phyloP scores from a whole-genome alignment of 2,329 filamentous ascomycete species.

The Cordyceps fumosorosea region DNA sequence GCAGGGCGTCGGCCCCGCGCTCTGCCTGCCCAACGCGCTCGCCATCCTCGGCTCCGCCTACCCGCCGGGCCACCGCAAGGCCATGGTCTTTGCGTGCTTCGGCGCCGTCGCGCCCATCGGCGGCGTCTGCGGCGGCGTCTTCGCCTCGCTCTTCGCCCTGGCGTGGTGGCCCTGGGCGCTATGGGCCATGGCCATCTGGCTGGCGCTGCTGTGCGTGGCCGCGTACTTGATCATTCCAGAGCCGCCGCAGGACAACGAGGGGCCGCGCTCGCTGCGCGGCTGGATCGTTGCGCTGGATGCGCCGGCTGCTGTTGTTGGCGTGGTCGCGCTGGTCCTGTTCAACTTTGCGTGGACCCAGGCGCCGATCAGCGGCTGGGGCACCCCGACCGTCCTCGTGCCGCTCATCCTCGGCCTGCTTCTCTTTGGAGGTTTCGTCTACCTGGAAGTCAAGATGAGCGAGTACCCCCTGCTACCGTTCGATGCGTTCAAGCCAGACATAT shows the following conservation, averaged over 20 bases:
- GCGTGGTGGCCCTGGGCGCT: conserved; percentile 44
- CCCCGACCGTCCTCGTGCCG: conserved; percentile 47
- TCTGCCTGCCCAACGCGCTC: conserved; percentile 57
- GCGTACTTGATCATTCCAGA: conserved; percentile 31
- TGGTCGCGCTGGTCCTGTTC: conserved; percentile 52
- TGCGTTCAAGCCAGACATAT: conserved; percentile 36
- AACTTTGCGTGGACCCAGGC: conserved; percentile 65
- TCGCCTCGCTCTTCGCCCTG: conserved; percentile 34
- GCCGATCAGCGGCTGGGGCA: conserved; percentile 50
- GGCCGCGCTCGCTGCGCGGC: conserved; percentile 10
- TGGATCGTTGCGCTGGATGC: conserved; percentile 31
- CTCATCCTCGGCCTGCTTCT: conserved; percentile 52
- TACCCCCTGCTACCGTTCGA: conserved; percentile 52
- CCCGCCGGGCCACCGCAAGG: conserved; percentile 48
- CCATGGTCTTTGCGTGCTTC: conserved; percentile 51
- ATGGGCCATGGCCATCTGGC: conserved; percentile 34
- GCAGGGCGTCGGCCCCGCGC: conserved; percentile 56
- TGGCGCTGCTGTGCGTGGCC: conserved; percentile 26
- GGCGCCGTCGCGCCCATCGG: conserved; percentile 41
- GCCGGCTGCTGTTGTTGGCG: conserved; percentile 36
- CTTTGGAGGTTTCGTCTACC: conserved; percentile 47
- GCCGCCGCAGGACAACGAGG: conserved; percentile 16
- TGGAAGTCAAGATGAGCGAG: conserved; percentile 42
- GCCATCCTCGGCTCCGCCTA: conserved; percentile 56
- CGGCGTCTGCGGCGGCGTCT: conserved; percentile 34